A percentile compares a stretch with the other conserved stretches of the same genome.
These are phyloP conservation scores for Ophiostoma populinum DNA, from an alignment of 2,329 filamentous ascomycete species.

Conservation along the genomic window DNA sequence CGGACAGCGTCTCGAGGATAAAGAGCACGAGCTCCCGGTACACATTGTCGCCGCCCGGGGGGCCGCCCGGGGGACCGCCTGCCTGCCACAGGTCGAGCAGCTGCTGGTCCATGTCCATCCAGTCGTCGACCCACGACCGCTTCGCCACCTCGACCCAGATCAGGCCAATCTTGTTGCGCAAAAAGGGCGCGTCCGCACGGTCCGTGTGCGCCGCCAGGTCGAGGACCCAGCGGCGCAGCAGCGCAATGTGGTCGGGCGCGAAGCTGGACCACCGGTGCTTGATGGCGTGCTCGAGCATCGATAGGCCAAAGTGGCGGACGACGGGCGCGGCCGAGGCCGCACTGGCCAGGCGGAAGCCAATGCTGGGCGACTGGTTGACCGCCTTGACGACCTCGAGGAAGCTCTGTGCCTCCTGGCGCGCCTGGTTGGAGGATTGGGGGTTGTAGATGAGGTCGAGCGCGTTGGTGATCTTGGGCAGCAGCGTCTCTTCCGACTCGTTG, in stretches of 20 bases:
- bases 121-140: slow-evolving; percentile 78
- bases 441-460: slow-evolving; percentile 81
- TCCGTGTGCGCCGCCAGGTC: slow-evolving; percentile 57
- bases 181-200: slow-evolving; percentile 58
- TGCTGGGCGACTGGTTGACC: slow-evolving; percentile 59
- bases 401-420: slow-evolving; percentile 63
- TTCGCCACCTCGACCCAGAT: slow-evolving; percentile 93
- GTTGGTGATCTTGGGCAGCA: slow-evolving; percentile 55
- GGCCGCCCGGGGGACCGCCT: slow-evolving; percentile 18
- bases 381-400: slow-evolving; percentile 79
- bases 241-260: slow-evolving; percentile 45
- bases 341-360: slow-evolving; percentile 69
- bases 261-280: slow-evolving; percentile 71
- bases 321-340: slow-evolving; percentile 59
- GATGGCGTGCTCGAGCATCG: slow-evolving; percentile 77
- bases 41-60: slow-evolving; percentile 31
- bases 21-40: slow-evolving; percentile 77
- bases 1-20: slow-evolving; percentile 78
- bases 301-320: slow-evolving; percentile 85
- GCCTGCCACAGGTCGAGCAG: slow-evolving; percentile 71
- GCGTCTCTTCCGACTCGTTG: slow-evolving; percentile 10
- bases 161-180: slow-evolving; percentile 86
- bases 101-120: slow-evolving; percentile 84
- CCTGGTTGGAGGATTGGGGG: slow-evolving; percentile 61
- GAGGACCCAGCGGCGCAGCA: slow-evolving; percentile 60